These are phyloP conservation scores for Ascochyta rabiei DNA, from an alignment of 2,329 filamentous ascomycete species.

Conservation along the genomic window DNA sequence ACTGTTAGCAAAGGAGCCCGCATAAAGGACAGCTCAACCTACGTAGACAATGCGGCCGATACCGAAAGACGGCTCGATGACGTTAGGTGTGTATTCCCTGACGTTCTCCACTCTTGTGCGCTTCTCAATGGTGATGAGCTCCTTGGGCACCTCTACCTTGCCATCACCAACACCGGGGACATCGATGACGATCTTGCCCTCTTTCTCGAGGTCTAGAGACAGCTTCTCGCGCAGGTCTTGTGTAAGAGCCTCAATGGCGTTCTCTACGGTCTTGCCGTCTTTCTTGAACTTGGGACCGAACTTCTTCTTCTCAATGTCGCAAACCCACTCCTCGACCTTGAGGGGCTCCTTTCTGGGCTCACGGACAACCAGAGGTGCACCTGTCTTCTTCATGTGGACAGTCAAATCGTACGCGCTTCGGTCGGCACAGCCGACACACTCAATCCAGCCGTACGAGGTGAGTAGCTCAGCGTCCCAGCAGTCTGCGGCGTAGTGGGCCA, in stretches of 20 bases:
- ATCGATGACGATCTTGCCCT: conserved; percentile 77
- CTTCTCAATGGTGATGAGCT: conserved; percentile 83
- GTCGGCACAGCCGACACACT: conserved; percentile 97
- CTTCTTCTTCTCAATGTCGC: conserved; percentile 92
- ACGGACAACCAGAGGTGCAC: conserved; percentile 81
- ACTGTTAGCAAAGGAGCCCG: conserved; percentile 43
- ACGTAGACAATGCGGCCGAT: conserved; percentile 91
- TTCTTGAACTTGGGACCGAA: conserved; percentile 94
- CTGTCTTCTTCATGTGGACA: conserved; percentile 92
- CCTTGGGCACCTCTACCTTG: conserved; percentile 78
- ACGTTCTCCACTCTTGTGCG: conserved; percentile 81
- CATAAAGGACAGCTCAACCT: conserved; percentile 14
- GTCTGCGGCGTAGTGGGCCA: conserved; percentile 94
- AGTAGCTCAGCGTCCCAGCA: conserved; percentile 97
- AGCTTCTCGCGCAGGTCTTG: conserved; percentile 84
- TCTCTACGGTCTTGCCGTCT: conserved; percentile 83
- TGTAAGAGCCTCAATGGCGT: conserved; percentile 73
- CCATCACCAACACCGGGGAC: conserved; percentile 71
- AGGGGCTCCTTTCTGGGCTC: conserved; percentile 80
- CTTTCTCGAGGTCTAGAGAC: conserved; percentile 72
- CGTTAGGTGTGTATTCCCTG: conserved; percentile 91
- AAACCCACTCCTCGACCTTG: conserved; percentile 82
- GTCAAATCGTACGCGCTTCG: conserved; percentile 92
- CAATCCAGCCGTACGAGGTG: conserved; percentile 95
- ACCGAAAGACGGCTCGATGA: conserved; percentile 97